Base-by-base conservation (phyloP, 345 rosid genomes). In the Geranium brycei region DNA sequence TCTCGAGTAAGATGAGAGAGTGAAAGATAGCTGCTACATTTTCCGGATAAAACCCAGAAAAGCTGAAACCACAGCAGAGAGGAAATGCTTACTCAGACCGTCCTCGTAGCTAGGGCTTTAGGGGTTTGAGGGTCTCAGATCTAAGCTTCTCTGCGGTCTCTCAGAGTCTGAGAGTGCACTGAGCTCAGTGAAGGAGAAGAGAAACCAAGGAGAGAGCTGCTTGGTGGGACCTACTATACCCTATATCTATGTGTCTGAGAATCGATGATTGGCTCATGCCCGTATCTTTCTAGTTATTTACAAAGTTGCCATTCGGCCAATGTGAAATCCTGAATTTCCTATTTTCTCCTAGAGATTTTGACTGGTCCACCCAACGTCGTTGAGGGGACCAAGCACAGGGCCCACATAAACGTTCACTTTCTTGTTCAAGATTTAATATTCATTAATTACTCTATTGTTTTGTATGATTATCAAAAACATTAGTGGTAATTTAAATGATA, bases 61-160 rank as follows among this genome's bases (percentile, higher is more conserved):
- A 72, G 30, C n/a, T 51, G 40, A 63, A 55, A 61, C 68, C 68
- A 1, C 11, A 61, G 38, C 19, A 56, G 40, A 41, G 38, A 28
- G 31, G 58, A 58, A 60, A 60, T 30, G 59, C 64, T 60, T 59
- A 66, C 69, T 55, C 63, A 51, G 63, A 59, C 47, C 64, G 64
- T 57, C 32, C 57, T 38, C 53, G 68, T 62, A 58, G 68, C 31
- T 65, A 62, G 12, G 68, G 28, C 35, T 15, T 32, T 31, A 23
- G 31, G 66, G 66, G 73, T 61, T 56, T 55, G 51, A 59, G 61
- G 16, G 72, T 68, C 69, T 19, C 81, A 79, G 89, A 84, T 84
- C 89, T 84, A 75, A 72, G 71, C 66, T 69, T 55, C 19, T 60
- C 51, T 17, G 35, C 8, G 47, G n/a, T n/a, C n/a, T 13, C 18